Evolutionary conservation across 768 basidiomycete species (phyloP).

Genomic region (Sarcodon aspratus): DNA sequence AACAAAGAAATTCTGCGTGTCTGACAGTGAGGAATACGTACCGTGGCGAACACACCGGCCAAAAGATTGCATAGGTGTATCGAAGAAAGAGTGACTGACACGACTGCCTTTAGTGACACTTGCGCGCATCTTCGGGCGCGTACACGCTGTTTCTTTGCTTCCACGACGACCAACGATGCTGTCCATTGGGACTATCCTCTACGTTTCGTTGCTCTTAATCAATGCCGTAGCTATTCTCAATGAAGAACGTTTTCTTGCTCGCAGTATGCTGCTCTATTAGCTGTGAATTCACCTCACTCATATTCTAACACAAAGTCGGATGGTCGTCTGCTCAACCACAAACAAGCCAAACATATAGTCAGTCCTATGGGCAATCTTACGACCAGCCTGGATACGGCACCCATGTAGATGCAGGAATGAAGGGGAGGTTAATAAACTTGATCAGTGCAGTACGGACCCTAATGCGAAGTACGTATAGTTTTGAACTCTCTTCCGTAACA

Average conservation of each 20-base stretch:
- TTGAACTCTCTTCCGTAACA: neutral
- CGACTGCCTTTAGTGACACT: slow-evolving; percentile 2
- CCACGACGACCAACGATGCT: slow-evolving; percentile 27
- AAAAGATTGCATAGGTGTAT: slow-evolving; percentile 15
- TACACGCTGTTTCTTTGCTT: slow-evolving; percentile 11
- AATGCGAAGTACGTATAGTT: slow-evolving; percentile 78
- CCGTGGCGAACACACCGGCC: slow-evolving; percentile 14
- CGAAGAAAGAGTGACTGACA: slow-evolving; percentile 5
- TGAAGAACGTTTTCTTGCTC: slow-evolving; percentile 91
- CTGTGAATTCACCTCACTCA: neutral
- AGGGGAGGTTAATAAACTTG: slow-evolving; percentile 80
- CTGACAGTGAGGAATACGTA: slow-evolving; percentile 5
- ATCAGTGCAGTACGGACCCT: slow-evolving; percentile 93
- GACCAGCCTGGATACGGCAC: slow-evolving; percentile 52
- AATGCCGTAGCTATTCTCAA: slow-evolving; percentile 94
- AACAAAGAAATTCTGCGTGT: neutral
- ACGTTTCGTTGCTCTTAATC: slow-evolving; percentile 78
- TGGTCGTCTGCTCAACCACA: slow-evolving; percentile 70
- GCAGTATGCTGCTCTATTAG: slow-evolving; percentile 37
- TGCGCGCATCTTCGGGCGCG: slow-evolving; percentile 3
- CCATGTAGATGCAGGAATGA: slow-evolving; percentile 54
- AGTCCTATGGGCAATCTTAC: slow-evolving; percentile 59
- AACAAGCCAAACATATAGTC: slow-evolving; percentile 43
- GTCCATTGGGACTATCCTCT: slow-evolving; percentile 63
- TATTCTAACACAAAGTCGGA: slow-evolving; percentile 48